Conservation (phyloP, 2,329 filamentous ascomycete genomes). For the Teratosphaeria epicoccoides region DNA sequence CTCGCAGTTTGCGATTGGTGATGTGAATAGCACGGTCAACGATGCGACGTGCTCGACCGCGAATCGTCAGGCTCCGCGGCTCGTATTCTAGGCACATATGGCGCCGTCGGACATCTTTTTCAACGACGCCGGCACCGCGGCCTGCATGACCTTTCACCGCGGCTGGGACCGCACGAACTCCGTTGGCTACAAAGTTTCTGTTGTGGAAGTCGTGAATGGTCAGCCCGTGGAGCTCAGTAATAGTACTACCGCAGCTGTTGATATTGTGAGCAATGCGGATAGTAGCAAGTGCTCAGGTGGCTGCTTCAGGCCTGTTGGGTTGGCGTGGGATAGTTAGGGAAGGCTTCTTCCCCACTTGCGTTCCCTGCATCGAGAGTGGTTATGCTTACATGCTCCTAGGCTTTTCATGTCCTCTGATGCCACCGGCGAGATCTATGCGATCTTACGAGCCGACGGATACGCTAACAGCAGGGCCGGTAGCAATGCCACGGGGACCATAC, state of each 20-base stretch:
- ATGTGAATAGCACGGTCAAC: too few species aligned
- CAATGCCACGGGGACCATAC: too few species aligned
- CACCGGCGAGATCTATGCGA: too few species aligned
- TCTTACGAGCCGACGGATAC: too few species aligned
- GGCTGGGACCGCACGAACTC: constrained; percentile 48
- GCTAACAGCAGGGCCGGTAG: too few species aligned
- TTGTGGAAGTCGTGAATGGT: constrained; percentile 38
- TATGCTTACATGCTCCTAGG: too few species aligned
- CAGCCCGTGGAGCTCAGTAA: constrained; percentile 33
- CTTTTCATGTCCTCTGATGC: too few species aligned
- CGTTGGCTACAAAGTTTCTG: constrained; percentile 41
- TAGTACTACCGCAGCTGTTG: constrained; percentile 38
- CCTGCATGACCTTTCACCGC: constrained; percentile 62
- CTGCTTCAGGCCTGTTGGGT: too few species aligned
- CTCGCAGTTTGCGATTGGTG: too few species aligned
- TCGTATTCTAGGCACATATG: constrained; percentile 56
- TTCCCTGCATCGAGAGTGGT: too few species aligned
- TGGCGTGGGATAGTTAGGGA: too few species aligned
- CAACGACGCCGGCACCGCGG: constrained; percentile 44
- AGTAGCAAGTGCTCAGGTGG: constrained; percentile 42
- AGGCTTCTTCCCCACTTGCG: too few species aligned
- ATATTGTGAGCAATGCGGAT: constrained; percentile 48
- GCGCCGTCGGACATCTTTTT: constrained; percentile 65
- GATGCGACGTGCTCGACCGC: constrained; percentile 34
- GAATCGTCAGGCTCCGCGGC: constrained; percentile 33